Evolutionary conservation across 352 stramenopile genomes (phyloP).

Genomic region (Phytopythium kandeliae): DNA sequence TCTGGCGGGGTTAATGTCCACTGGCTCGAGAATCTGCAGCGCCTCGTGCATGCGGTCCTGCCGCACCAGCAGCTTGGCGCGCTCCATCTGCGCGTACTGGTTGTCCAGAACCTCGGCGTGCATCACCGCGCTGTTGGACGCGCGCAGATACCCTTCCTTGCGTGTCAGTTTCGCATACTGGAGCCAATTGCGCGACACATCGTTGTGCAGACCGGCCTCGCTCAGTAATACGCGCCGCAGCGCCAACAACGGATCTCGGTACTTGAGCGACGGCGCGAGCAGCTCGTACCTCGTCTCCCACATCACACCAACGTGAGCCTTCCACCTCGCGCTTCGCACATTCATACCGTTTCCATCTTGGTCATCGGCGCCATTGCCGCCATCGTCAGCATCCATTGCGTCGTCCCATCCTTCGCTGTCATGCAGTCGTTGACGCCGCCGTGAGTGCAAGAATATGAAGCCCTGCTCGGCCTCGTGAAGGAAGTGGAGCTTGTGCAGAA

Average conservation of each 20-base stretch:
- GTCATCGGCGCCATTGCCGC: background rate
- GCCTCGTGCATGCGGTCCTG: constrained; percentile 84
- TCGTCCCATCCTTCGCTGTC: background rate
- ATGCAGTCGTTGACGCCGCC: background rate
- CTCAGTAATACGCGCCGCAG: constrained; percentile 73
- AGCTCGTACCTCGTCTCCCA: constrained; percentile 70
- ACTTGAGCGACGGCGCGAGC: constrained; percentile 75
- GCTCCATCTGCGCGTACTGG: constrained; percentile 65
- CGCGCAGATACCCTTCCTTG: constrained; percentile 80
- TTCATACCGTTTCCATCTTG: background rate
- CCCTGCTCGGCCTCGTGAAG: constrained; percentile 71
- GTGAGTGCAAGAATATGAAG: constrained; percentile 46
- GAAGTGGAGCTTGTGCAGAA: constrained; percentile 74
- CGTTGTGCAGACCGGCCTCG: constrained; percentile 44
- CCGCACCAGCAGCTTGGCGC: constrained; percentile 75
- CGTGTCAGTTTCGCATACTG: constrained; percentile 76
- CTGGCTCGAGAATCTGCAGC: constrained; percentile 75
- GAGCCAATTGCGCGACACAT: constrained; percentile 82
- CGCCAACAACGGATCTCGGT: constrained; percentile 78
- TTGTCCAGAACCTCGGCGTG: constrained; percentile 77
- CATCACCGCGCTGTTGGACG: constrained; percentile 80
- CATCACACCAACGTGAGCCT: constrained; percentile 32
- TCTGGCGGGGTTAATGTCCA: constrained; percentile 70
- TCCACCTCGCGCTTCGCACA: constrained; percentile 40
- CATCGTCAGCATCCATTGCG: constrained; percentile 8